These are phyloP conservation scores for Elsinoe batatas DNA, from an alignment of 2,329 filamentous ascomycete genomes.

Conservation along the genomic window DNA sequence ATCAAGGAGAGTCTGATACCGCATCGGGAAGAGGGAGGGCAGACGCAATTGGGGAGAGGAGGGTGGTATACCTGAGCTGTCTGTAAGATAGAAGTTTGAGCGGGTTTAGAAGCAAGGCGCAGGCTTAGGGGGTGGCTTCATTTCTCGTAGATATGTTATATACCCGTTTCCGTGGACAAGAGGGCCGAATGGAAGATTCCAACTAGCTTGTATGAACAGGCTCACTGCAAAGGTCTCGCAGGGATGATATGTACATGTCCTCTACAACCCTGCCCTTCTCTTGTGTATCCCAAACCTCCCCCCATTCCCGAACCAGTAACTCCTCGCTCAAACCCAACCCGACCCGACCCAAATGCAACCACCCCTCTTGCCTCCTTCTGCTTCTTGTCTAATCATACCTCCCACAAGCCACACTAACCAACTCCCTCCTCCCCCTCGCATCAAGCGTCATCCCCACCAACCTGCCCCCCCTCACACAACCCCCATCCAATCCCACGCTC, in stretches of 20 bases:
- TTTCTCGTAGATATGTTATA: not conserved
- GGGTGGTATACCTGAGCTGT: constrained; percentile 54
- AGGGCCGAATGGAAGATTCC: not conserved
- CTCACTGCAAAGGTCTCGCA: too few species aligned
- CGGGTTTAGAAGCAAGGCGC: not conserved
- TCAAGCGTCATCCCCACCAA: constrained; percentile 71
- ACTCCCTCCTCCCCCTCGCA: constrained; percentile 31
- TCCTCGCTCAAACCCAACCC: not conserved
- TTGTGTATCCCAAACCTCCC: too few species aligned
- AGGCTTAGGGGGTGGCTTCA: not conserved
- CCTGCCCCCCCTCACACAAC: constrained; percentile 64
- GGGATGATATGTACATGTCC: too few species aligned
- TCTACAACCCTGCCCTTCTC: too few species aligned
- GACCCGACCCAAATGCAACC: not conserved
- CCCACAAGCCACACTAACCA: constrained; percentile 34
- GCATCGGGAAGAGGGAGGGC: constrained; percentile 54
- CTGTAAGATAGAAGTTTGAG: too few species aligned
- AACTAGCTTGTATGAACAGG: too few species aligned
- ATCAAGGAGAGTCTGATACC: constrained; percentile 75
- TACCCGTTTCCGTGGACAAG: not conserved
- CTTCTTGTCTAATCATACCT: constrained; percentile 20
- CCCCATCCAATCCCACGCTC: constrained; percentile 76
- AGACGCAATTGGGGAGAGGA: constrained; percentile 45
- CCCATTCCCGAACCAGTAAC: too few species aligned
- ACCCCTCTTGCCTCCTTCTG: too few species aligned